Evolutionary conservation across 164 flowering plant species (phyloP), one percentile per base, ranked within the genome.

Genomic region (Houttuynia cordata): DNA sequence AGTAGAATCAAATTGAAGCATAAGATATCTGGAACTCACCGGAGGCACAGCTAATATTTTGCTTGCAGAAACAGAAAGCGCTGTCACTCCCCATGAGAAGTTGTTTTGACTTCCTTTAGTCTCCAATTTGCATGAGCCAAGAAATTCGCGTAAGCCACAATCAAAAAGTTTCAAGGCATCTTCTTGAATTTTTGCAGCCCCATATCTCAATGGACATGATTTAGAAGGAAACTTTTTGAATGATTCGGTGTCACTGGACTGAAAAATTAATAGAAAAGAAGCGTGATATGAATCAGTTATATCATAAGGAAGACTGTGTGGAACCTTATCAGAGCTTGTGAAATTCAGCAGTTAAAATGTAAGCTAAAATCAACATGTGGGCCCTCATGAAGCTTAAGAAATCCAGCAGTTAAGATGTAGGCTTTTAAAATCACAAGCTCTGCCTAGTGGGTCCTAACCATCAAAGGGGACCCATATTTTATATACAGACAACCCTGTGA

Each of bases 201-300:
- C 98, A 70, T 93, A 89, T 63, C 97, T 82, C 58, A 93, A 66
- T 8, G 90, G 82, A 67, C 97, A 93, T 5, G 98, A 93, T 71
- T 81, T 93, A 41, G 97, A 93, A 60, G 97, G 94, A 58, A 89
- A 89, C 51, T 87, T 93, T 64, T 74, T 93, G 18, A 67, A 76
- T 57, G 88, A 79, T 62, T 83, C 88, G 5, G 83, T 57, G 34
- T 84, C 88, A 64, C 60, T 70, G 67, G 74, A 63, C 96, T 84
- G 73, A 18, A 56, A n/a, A n/a, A n/a, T n/a, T 15, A 13, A 47
- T 25, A 20, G 0, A 10, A 57, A 57, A 37, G 10, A 30, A 57
- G 30, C 18, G 37, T 23, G 25, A 23, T 1, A 30, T 30, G 37
- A 30, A 2, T 30, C 37, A n/a, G 4, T 30, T 30, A 30, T 30